Conservation (phyloP, 2,329 filamentous ascomycete species). For the Zymoseptoria ardabiliae region DNA sequence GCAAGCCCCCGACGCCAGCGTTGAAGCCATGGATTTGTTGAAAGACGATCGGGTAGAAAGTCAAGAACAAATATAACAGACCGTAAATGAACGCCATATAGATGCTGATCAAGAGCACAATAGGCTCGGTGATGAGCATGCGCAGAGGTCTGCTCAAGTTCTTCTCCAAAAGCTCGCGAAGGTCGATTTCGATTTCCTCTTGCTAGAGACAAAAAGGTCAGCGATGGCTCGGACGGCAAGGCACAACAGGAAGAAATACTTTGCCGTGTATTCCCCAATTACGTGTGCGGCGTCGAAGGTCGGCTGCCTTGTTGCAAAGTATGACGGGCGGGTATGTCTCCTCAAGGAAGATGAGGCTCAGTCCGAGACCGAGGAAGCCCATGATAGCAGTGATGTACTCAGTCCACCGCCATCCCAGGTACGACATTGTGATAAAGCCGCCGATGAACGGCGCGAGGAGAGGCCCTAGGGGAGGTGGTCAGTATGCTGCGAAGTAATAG, state of each 20-base stretch:
- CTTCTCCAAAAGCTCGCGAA: conserved; percentile 31
- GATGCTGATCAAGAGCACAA: conserved; percentile 41
- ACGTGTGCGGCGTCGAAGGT: conserved; percentile 47
- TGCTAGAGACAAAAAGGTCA: conserved; percentile 16
- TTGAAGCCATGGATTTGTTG: conserved; percentile 61
- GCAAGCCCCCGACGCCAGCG: conserved; percentile 63
- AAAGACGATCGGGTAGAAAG: conserved; percentile 78
- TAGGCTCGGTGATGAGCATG: conserved; percentile 44
- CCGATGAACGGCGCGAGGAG: conserved; percentile 28
- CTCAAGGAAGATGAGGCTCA: conserved; percentile 47
- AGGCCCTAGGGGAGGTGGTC: conserved; percentile 19
- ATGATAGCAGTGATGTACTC: conserved; percentile 47
- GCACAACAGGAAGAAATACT: neutral
- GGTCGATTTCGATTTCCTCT: conserved; percentile 34
- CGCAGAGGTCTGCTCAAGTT: conserved; percentile 37
- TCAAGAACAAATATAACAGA: conserved; percentile 77
- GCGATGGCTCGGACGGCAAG: neutral
- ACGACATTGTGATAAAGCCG: conserved; percentile 27
- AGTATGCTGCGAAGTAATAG: neutral
- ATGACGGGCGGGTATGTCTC: conserved; percentile 54
- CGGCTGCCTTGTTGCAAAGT: conserved; percentile 49
- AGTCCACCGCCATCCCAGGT: conserved; percentile 46
- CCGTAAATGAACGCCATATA: conserved; percentile 35
- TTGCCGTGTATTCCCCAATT: conserved; percentile 51
- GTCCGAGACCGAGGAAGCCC: conserved; percentile 44